Base-by-base conservation (phyloP, 768 basidiomycete genomes). In the Suillus subaureus region DNA sequence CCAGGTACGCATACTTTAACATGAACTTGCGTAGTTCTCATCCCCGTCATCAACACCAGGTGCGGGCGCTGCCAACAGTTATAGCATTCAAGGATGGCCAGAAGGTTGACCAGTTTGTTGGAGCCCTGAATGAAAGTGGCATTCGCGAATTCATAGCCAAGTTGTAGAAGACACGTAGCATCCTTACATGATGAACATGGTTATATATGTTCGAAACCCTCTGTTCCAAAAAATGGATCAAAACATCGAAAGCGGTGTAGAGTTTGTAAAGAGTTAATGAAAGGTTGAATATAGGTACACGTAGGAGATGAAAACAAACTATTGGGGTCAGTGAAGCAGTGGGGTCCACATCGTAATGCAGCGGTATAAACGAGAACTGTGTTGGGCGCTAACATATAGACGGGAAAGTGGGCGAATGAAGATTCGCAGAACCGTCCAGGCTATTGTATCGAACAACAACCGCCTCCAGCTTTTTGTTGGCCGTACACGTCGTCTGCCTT, bases 401-500 rank as follows among this genome's bases (percentile, higher is more conserved):
- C 37, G 47, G 56, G 43, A 51, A 51, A 33, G 26, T 49, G 21
- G 49, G 60, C 52, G 42, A 15, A 62, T 39, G 51, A 23, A 43
- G 7, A 61, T 12, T 35, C 28, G 33, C 21, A 40, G 23, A 55
- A 54, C 23, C 39, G 26, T 40, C 35, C 66, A 35, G 47, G 47
- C 78, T 72, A 90, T 80, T 89, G 89, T 69, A 91, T 78, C 33
- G 81, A 82, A 79, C 89, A 91, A 66, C 88, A 89, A 61, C 68
- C 82, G 64, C 71, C 72, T 69, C 69, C 80, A 79, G 84, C 72
- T 64, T 82, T 79, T 74, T 87, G 88, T 62, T 90, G 92, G 31
- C 90, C 91, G 73, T 95, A 99, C 57, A 97, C 97, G 75, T 99
- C 97, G 66, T 97, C 94, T 51, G 87, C 88, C 74, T 92, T 93